Percentiles rank a stretch among this genome's conserved stretches.
Conservation (phyloP, 768 basidiomycete species). For the Tricholoma sp. region DNA sequence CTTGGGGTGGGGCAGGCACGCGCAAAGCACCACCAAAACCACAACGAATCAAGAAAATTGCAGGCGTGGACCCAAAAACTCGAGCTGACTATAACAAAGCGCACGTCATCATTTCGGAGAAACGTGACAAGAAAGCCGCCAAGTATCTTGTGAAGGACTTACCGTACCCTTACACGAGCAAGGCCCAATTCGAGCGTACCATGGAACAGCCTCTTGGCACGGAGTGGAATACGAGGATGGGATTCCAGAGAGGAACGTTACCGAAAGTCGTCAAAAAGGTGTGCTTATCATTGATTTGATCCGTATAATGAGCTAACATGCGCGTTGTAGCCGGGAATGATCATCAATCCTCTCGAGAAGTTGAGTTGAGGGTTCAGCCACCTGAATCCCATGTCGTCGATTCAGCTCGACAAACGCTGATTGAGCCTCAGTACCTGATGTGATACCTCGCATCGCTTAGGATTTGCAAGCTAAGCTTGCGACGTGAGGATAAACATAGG, state of each 20-base stretch:
- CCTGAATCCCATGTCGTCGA: background rate
- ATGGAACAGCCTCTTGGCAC: conserved; percentile 78
- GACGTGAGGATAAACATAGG: no score
- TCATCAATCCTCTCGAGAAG: conserved; percentile 68
- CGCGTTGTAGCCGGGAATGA: conserved; percentile 51
- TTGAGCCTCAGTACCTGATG: no score
- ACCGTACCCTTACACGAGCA: conserved; percentile 92
- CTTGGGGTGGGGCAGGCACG: conserved; percentile 85
- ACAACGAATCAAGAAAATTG: conserved; percentile 72
- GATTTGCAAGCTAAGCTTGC: no score
- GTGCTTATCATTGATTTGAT: conserved; percentile 7
- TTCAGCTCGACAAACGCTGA: background rate
- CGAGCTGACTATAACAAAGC: conserved; percentile 83
- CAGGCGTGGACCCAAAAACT: conserved; percentile 72
- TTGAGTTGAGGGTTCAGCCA: conserved; percentile 12
- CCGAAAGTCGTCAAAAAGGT: conserved; percentile 89
- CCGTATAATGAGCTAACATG: conserved; percentile 4
- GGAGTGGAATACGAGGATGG: conserved; percentile 92
- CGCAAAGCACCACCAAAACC: conserved; percentile 57
- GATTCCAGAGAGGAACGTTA: conserved; percentile 78
- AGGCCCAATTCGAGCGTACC: conserved; percentile 85
- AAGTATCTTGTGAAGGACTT: conserved; percentile 90
- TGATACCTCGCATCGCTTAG: no score
- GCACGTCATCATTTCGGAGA: conserved; percentile 94
- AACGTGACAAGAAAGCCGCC: conserved; percentile 87